phyloP scores from a whole-genome alignment of 2,329 filamentous ascomycete species.

The Dissoconium aciculare region DNA sequence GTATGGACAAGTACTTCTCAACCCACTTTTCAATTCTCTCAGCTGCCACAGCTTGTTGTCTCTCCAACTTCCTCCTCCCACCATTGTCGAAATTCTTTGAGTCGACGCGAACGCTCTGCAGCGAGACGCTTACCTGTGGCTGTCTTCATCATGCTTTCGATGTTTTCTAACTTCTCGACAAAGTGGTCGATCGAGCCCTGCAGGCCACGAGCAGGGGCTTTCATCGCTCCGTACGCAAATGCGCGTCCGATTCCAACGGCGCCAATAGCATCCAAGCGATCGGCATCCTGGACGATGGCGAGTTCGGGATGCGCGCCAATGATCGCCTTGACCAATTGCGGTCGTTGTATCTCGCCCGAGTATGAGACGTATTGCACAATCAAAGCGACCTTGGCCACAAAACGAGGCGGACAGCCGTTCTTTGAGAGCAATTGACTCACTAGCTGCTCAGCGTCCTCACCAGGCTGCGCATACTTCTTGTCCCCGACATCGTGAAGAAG shows the following conservation, averaged over 20 bases:
- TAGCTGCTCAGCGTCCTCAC: conserved; percentile 41
- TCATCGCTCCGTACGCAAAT: conserved; percentile 62
- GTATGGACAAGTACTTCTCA: no score
- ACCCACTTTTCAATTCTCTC: no score
- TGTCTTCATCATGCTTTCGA: conserved; percentile 49
- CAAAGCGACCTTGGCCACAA: conserved; percentile 53
- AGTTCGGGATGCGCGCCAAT: conserved; percentile 56
- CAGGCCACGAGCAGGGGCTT: conserved; percentile 37
- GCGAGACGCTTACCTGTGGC: conserved; percentile 37
- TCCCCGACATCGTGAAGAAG: conserved; percentile 83
- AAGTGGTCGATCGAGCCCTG: conserved; percentile 59
- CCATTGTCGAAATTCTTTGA: conserved; percentile 38
- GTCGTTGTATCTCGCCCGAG: conserved; percentile 54
- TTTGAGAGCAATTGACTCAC: conserved; percentile 41
- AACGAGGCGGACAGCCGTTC: conserved; percentile 39
- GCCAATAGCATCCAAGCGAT: conserved; percentile 80
- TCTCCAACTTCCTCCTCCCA: conserved; percentile 38
- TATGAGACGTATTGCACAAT: conserved; percentile 69
- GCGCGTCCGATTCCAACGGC: conserved; percentile 68
- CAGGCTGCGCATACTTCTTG: conserved; percentile 52
- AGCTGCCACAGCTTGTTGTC: no score
- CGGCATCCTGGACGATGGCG: conserved; percentile 80
- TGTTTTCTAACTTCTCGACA: conserved; percentile 53
- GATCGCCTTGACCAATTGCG: conserved; percentile 42
- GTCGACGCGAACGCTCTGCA: conserved; percentile 32